Evolutionary conservation across 257 asterid genomes (phyloP).

Genomic region (Euphrasia confusa): DNA sequence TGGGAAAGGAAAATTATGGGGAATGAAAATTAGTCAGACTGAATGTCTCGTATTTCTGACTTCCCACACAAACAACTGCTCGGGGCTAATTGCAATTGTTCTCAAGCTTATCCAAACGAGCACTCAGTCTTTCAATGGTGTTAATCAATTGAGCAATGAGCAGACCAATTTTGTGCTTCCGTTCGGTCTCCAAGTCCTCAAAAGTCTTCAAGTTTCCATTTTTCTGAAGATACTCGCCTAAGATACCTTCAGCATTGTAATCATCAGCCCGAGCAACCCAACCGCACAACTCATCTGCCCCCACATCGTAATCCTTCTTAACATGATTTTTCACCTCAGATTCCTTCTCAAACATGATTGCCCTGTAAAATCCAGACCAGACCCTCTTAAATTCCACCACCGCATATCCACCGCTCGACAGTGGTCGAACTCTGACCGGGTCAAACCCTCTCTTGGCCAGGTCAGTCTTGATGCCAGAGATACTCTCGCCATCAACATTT

Average conservation of each 20-base stretch:
- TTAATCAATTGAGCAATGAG: constrained; percentile 38
- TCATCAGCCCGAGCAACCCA: constrained; percentile 77
- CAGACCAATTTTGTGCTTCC: constrained; percentile 42
- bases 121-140: constrained; percentile 37
- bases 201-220: constrained; percentile 65
- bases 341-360: constrained; percentile 28
- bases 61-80: not conserved
- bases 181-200: constrained; percentile 42
- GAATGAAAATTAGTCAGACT: not conserved
- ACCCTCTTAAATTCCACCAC: constrained; percentile 50
- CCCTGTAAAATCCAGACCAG: too few species aligned
- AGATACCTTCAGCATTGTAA: constrained; percentile 29
- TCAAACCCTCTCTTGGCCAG: constrained; percentile 42
- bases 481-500: constrained; percentile 29
- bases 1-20: not conserved
- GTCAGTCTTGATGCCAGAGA: constrained; percentile 31
- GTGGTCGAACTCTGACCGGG: constrained; percentile 35
- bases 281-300: constrained; percentile 29
- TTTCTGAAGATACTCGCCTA: constrained; percentile 23
- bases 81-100: constrained; percentile 6
- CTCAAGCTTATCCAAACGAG: constrained; percentile 36
- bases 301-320: constrained; percentile 36
- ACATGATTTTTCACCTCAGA: constrained; percentile 40
- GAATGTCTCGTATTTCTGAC: not conserved
- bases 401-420: constrained; percentile 29